Evolutionary conservation across 768 basidiomycete genomes (phyloP), one percentile per base, ranked within the genome.

Genomic region (Naematelia encephala): DNA sequence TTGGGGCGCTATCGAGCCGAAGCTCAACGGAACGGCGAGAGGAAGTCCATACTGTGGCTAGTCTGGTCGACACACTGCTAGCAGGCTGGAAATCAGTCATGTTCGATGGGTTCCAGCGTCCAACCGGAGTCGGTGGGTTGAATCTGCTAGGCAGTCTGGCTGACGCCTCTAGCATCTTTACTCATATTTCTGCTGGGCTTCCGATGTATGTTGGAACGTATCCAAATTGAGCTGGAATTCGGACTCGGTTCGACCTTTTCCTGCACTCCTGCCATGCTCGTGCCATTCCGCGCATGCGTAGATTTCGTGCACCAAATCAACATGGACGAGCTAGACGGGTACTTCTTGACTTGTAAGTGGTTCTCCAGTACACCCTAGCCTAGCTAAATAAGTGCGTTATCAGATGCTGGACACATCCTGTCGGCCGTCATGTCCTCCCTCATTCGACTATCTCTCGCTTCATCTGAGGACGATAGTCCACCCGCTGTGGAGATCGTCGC

Each of bases 211-310:
- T 55, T 66, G 16, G 42, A 48, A 19, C 26, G 65, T 2, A 66
- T 66, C 29, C 50, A 48, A 19, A 59, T 66, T 27, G 65, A 66
- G 52, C 46, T 66, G 21, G 61, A 66, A 54, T 56, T 59, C 42
- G 61, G 65, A 4, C 52, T 63, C 13, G 65, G 65, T 8, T 43
- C 50, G 5, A 53, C 55, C 45, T 66, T 66, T 30, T 27, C 21
- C 10, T 51, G 55, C 10, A 46, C 43, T 8, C 21, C 50, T 2
- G 54, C 51, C 13, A 48, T 34, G 3, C 51, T 63, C 19, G 51
- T 27, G n/a, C 51, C 56, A 14, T 66, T 66, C 52, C 51, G 21
- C 8, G 61, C 60, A 10, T 59, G 54, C 27, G 61, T 66, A 0
- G 54, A 29, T 1, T 63, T 66, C 39, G 45, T 62, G 30, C 51